phyloP scores from a whole-genome alignment of 1,284 basidiomycete species.

The Tausonia pullulans region DNA sequence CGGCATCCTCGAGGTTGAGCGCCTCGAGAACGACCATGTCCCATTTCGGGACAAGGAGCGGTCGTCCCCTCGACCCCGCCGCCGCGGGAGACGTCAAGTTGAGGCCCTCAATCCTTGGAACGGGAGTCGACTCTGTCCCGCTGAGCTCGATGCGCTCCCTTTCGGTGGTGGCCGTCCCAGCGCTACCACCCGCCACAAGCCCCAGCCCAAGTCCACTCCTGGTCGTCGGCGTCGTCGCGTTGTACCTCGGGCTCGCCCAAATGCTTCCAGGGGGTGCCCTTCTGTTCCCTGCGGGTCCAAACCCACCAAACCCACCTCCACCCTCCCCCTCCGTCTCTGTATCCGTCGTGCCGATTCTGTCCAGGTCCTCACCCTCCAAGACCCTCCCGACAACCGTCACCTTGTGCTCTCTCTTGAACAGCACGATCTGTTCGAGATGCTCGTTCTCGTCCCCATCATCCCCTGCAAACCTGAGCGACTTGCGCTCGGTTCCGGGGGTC shows the following conservation, averaged over 20 bases:
- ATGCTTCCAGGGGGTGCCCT: background rate
- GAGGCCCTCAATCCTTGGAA: slow-evolving; percentile 9
- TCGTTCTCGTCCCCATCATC: slow-evolving; percentile 22
- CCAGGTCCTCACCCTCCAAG: slow-evolving; percentile 25
- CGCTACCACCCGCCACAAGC: background rate
- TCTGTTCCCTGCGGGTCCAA: too few relatives aligned
- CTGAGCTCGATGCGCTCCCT: slow-evolving; percentile 22
- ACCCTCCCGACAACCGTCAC: slow-evolving; percentile 32
- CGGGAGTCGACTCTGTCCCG: background rate
- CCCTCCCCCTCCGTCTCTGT: slow-evolving; percentile 33
- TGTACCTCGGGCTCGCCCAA: slow-evolving; percentile 1
- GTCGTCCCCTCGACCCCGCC: background rate
- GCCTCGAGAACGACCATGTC: slow-evolving; percentile 34
- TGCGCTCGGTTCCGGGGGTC: slow-evolving; percentile 10
- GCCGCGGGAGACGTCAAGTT: slow-evolving; percentile 8
- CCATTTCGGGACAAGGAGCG: slow-evolving; percentile 11
- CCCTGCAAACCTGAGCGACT: slow-evolving; percentile 13
- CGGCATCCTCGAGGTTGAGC: slow-evolving; percentile 26
- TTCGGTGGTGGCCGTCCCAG: background rate
- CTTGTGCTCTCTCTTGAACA: slow-evolving; percentile 34
- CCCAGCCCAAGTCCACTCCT: background rate
- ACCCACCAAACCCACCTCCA: background rate
- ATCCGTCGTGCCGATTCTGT: slow-evolving; percentile 25
- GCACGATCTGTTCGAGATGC: slow-evolving; percentile 33
- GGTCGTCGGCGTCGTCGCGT: background rate